Percentiles rank a stretch among this genome's conserved stretches.
These are phyloP conservation scores for Mucor mucedo DNA, from an alignment of 371 early-diverging fungal genomes.

Conservation along the genomic window DNA sequence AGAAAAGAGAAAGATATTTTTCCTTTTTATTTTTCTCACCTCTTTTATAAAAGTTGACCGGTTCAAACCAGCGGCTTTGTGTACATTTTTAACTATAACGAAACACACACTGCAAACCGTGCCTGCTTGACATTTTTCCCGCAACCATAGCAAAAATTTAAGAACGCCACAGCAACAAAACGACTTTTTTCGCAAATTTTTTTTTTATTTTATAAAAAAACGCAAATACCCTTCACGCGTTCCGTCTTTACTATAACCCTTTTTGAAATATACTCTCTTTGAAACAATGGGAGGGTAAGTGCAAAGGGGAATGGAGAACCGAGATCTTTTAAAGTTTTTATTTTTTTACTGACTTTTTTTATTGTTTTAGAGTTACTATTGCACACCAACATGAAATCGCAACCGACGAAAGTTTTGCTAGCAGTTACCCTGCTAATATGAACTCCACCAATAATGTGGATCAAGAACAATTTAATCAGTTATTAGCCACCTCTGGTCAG, in stretches of 20 bases:
- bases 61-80: constrained; percentile 24
- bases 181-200: neutral
- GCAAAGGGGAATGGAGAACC: neutral
- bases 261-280: neutral
- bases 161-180: neutral
- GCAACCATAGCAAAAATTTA: neutral
- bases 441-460: constrained; percentile 11
- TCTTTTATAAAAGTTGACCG: constrained; percentile 1
- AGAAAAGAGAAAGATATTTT: constrained; percentile 14
- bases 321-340: neutral
- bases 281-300: constrained; percentile 20
- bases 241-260: neutral
- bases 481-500: constrained; percentile 26
- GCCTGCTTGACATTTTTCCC: constrained; percentile 7
- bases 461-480: constrained; percentile 35
- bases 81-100: constrained; percentile 7
- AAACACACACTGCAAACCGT: constrained; percentile 11
- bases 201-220: neutral
- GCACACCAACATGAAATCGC: constrained; percentile 28
- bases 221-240: constrained; percentile 9
- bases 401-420: constrained; percentile 13
- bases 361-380: constrained; percentile 29
- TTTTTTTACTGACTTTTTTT: neutral
- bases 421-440: constrained; percentile 3
- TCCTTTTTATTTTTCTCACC: constrained; percentile 10